Evolutionary conservation across 768 basidiomycete genomes (phyloP), one percentile per base, ranked within the genome.

Genomic region (Suillus weaverae): DNA sequence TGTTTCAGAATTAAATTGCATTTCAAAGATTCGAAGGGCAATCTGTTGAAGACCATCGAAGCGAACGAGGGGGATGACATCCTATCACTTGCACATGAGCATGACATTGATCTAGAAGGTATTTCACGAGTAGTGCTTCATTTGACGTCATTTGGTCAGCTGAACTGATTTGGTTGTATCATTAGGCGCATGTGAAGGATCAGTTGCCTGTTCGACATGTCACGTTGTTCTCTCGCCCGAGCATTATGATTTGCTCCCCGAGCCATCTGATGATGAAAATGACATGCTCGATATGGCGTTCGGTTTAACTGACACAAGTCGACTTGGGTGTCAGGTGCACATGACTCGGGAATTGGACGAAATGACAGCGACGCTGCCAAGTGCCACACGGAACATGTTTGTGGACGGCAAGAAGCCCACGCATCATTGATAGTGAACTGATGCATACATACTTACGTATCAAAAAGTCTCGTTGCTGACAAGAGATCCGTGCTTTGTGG

Each of bases 271-370:
- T 69, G 97, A 99, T 73, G 97, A 99, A 79, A 99, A 98, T 71
- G 96, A 95, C 71, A 95, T 96, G 94, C 85, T 99, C 44, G 97
- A 98, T 76, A 93, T 99, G 85, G 97, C 97, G 4, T 99, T 98
- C 71, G 97, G 94, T 0, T 82, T 99, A 61, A 96, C 95, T 0
- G 97, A 98, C 71, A 98, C 97, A 69, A 97, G 91, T 67, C 81
- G 88, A 11, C 78, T 93, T 22, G 91, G 91, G 0, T 92, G 91
- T 71, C 91, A 92, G 73, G 89, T 92, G 74, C 76, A 88, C 61
- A 76, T 99, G 35, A 93, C 90, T 11, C 86, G 81, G 63, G 92
- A 92, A 57, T 75, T 98, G 69, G 91, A 97, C 71, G 95, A 93
- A 30, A 88, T 97, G 74, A 86, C 84, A 0, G 91, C 89, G n/a